Conservation (phyloP, 805 yeast species). For the Lachancea quebecensis region DNA sequence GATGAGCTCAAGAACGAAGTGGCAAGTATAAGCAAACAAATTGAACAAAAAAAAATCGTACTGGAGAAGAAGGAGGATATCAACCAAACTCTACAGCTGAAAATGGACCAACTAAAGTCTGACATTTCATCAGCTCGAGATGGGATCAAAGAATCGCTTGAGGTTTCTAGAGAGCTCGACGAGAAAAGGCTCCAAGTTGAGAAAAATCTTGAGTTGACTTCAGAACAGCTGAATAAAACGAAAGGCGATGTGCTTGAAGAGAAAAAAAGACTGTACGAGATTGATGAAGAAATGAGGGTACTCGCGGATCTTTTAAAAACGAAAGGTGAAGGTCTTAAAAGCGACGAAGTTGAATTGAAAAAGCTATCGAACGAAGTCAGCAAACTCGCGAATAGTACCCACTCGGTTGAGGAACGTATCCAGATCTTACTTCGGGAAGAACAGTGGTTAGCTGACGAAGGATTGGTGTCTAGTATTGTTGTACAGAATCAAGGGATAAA, state of each 20-base stretch:
- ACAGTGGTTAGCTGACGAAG: slow-evolving; percentile 69
- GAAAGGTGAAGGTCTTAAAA: slow-evolving; percentile 37
- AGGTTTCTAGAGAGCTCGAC: slow-evolving; percentile 31
- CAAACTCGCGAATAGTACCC: slow-evolving; percentile 36
- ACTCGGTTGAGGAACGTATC: slow-evolving; percentile 34
- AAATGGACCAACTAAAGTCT: slow-evolving; percentile 55
- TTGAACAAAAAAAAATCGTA: slow-evolving; percentile 32
- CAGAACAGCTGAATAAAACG: slow-evolving; percentile 22
- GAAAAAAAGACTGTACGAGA: slow-evolving; percentile 52
- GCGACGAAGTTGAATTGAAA: slow-evolving; percentile 46
- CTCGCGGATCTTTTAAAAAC: slow-evolving; percentile 41
- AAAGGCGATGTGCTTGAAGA: slow-evolving; percentile 33
- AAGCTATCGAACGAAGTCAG: slow-evolving; percentile 50
- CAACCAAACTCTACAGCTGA: slow-evolving; percentile 61
- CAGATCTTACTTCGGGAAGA: slow-evolving; percentile 45
- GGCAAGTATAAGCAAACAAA: slow-evolving; percentile 32
- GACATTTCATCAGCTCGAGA: slow-evolving; percentile 47
- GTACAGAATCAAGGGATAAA: slow-evolving; percentile 58
- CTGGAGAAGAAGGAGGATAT: slow-evolving; percentile 43
- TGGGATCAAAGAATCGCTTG: slow-evolving; percentile 32
- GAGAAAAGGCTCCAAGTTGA: slow-evolving; percentile 26
- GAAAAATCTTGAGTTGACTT: slow-evolving; percentile 19
- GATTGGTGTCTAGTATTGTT: slow-evolving; percentile 48
- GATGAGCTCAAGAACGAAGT: slow-evolving; percentile 55
- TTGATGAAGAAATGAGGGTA: slow-evolving; percentile 71